Base-by-base conservation (phyloP, 371 early-diverging fungal species). In the Saksenaea vasiformis region DNA sequence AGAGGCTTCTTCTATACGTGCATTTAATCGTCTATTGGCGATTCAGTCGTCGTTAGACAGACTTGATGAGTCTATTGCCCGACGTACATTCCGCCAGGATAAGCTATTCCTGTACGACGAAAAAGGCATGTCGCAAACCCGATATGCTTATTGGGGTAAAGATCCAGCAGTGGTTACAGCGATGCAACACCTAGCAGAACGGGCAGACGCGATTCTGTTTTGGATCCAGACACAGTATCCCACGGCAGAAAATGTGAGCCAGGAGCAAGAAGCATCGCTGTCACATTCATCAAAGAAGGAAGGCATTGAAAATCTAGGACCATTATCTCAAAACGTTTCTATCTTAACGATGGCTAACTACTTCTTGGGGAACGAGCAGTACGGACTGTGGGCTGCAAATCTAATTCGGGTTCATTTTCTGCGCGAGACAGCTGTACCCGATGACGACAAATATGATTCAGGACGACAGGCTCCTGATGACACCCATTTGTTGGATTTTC, bases 21-120 rank as follows among this genome's bases (percentile, higher is more conserved):
- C 86, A 5, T 87, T 85, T 56, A 88, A 88, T 54, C 82, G 90
- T 26, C 65, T 89, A 13, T 68, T 87, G 58, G 90, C 87, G 0
- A 88, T 89, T 64, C 88, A 88, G 57, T 82, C 84, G 17, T 79
- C 87, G 37, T 65, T 89, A 31, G 88, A 89, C 62, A 83, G 80
- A 26, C 66, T 89, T 41, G 89, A 89, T 54, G 89, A 89, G 66
- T 68, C 66, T n/a, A 80, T 89, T 39, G 89, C 86, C 8, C 80
- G 87, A 22, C 80, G 74, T 22, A 64, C 73, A 4, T 88, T 87
- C 58, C 74, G 82, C 10, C 78, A 86, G 14, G 78, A 86, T 37
- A 73, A 80, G 9, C 62, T 86, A 27, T 80, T 87, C 38, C 62
- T 87, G n/a, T 87, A 83, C 62, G 77, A 87, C 63, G 87, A 87